A percentile compares a stretch with the other conserved stretches of the same genome.
Conservation (phyloP, 768 basidiomycete genomes). For the Auricularia sp. region DNA sequence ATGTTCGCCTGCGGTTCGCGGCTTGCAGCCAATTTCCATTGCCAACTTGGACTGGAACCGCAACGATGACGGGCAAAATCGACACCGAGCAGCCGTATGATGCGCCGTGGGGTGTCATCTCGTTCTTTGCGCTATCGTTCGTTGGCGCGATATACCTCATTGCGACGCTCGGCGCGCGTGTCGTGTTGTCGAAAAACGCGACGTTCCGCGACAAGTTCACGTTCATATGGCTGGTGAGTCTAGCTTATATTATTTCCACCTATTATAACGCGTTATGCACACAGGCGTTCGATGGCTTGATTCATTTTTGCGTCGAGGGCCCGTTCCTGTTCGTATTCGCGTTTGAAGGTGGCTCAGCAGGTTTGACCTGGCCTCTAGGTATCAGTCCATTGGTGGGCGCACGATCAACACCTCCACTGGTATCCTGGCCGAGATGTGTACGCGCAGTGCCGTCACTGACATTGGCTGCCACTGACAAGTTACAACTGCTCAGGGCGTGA, state of each 20-base stretch:
- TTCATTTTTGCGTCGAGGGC: constrained; percentile 72
- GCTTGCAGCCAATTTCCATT: too few relatives aligned
- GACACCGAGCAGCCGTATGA: background rate
- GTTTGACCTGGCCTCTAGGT: constrained; percentile 16
- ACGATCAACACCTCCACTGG: constrained; percentile 64
- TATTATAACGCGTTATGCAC: too few relatives aligned
- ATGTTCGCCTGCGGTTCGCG: too few relatives aligned
- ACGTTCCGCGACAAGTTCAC: background rate
- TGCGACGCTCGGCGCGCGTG: background rate
- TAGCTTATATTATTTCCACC: too few relatives aligned
- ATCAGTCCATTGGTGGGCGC: constrained; percentile 63
- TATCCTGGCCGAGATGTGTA: constrained; percentile 65
- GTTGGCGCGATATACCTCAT: background rate
- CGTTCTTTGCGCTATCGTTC: background rate
- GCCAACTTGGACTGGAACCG: too few relatives aligned
- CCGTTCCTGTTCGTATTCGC: constrained; percentile 42
- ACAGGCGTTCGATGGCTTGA: constrained; percentile 61
- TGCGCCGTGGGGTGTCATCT: background rate
- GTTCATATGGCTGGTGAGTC: background rate
- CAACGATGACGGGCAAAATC: too few relatives aligned
- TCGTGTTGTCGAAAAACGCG: background rate
- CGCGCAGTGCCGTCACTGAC: constrained; percentile 21
- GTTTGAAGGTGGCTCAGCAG: background rate
- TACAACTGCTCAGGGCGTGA: background rate
- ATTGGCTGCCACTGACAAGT: too few relatives aligned